Percentiles rank a stretch among this genome's conserved stretches.
phyloP scores from a whole-genome alignment of 345 rosid species.

The Cardamine occulta region DNA sequence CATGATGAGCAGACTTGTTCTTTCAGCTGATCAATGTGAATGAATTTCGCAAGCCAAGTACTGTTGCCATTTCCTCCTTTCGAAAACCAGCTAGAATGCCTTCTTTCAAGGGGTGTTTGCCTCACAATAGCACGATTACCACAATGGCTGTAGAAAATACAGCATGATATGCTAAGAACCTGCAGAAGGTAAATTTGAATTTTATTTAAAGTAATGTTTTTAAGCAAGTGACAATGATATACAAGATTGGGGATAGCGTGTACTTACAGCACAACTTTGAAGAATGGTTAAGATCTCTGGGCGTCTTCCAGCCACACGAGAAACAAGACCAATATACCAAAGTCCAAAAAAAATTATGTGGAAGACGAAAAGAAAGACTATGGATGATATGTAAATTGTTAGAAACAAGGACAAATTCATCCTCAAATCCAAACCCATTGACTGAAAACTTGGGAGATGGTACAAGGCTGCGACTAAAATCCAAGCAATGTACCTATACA shows the following conservation, averaged over 20 bases:
- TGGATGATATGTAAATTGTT: conserved; percentile 75
- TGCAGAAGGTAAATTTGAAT: conserved; percentile 32
- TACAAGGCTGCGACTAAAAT: conserved; percentile 90
- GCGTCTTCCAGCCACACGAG: conserved; percentile 85
- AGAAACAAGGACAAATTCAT: conserved; percentile 92
- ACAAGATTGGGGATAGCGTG: background rate
- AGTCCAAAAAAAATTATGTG: conserved; percentile 81
- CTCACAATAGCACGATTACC: conserved; percentile 78
- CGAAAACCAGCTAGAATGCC: conserved; percentile 68
- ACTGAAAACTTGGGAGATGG: conserved; percentile 96
- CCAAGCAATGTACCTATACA: conserved; percentile 89
- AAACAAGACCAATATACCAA: conserved; percentile 86
- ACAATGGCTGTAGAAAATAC: conserved; percentile 93
- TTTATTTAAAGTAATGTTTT: background rate
- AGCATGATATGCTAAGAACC: conserved; percentile 94
- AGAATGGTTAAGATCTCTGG: conserved; percentile 82
- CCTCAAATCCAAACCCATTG: conserved; percentile 96
- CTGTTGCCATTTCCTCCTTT: conserved; percentile 58
- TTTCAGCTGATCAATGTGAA: conserved; percentile 75
- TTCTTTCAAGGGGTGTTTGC: conserved; percentile 54
- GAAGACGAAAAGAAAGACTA: conserved; percentile 82
- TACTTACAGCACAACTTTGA: conserved; percentile 86
- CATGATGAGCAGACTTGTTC: conserved; percentile 91
- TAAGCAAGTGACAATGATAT: conserved; percentile 4
- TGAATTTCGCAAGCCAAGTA: conserved; percentile 70